Evolutionary conservation across 345 rosid genomes (phyloP).

Genomic region (Psidium guajava): DNA sequence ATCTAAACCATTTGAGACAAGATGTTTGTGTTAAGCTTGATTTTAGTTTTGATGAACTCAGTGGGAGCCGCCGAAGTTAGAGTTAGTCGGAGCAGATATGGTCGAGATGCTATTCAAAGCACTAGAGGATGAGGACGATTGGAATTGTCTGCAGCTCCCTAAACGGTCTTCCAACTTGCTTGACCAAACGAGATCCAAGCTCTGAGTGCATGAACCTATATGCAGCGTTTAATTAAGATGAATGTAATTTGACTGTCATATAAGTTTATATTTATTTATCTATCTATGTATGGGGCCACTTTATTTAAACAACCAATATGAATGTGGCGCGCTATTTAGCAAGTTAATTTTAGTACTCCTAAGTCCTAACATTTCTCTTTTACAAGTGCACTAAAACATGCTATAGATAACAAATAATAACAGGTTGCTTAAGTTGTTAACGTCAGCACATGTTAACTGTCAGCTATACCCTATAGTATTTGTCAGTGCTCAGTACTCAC

Average conservation of each 20-base stretch:
- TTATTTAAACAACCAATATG: too few species aligned
- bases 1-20: neutral
- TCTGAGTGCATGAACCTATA: neutral
- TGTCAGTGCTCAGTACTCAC: too few species aligned
- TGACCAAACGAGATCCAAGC: neutral
- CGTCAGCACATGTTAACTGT: neutral
- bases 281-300: too few species aligned
- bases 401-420: neutral
- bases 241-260: neutral
- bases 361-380: too few species aligned
- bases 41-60: neutral
- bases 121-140: neutral
- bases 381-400: too few species aligned
- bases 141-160: neutral
- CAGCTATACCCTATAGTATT: neutral
- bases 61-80: slow-evolving; percentile 1
- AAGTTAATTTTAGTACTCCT: too few species aligned
- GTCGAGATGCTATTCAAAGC: neutral
- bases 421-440: neutral
- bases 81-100: neutral
- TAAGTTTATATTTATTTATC: neutral
- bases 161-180: neutral
- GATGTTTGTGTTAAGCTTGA: neutral
- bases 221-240: neutral
- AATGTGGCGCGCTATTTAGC: too few species aligned